Evolutionary conservation across 371 early-diverging fungal genomes (phyloP).

Genomic region (Mortierella sp.): DNA sequence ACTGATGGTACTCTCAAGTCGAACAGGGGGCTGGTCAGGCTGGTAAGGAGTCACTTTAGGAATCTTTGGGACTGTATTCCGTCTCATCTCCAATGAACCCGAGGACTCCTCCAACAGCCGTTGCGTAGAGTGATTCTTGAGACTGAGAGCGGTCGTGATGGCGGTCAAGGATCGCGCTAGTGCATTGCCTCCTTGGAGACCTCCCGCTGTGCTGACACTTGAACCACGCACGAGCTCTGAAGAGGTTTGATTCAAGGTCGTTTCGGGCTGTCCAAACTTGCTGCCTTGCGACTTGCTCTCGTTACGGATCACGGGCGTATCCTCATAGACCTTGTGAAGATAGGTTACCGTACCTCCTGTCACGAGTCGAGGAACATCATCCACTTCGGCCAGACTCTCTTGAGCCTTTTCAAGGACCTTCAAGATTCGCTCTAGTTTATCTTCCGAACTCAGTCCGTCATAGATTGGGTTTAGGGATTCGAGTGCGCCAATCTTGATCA

Average conservation of each 20-base stretch:
- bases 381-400: conserved; percentile 28
- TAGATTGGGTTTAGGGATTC: conserved; percentile 39
- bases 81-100: not conserved
- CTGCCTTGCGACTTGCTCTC: conserved; percentile 16
- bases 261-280: conserved; percentile 36
- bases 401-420: conserved; percentile 37
- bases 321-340: conserved; percentile 44
- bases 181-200: not conserved
- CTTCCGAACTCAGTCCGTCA: conserved; percentile 20
- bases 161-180: conserved; percentile 23
- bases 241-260: not conserved
- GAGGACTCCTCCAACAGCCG: too few species aligned
- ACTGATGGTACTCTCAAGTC: conserved; percentile 21
- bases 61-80: not conserved
- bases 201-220: conserved; percentile 6
- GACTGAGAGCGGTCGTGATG: conserved; percentile 18
- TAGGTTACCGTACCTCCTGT: conserved; percentile 40
- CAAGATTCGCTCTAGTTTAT: conserved; percentile 32
- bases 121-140: conserved; percentile 4
- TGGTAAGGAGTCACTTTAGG: conserved; percentile 44
- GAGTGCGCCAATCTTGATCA: conserved; percentile 64
- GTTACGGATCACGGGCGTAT: conserved; percentile 40
- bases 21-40: conserved; percentile 32
- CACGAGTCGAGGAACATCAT: conserved; percentile 44
- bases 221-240: not conserved